These are phyloP conservation scores for Trichophyton verrucosum DNA, from an alignment of 2,329 filamentous ascomycete species.

Conservation along the genomic window DNA sequence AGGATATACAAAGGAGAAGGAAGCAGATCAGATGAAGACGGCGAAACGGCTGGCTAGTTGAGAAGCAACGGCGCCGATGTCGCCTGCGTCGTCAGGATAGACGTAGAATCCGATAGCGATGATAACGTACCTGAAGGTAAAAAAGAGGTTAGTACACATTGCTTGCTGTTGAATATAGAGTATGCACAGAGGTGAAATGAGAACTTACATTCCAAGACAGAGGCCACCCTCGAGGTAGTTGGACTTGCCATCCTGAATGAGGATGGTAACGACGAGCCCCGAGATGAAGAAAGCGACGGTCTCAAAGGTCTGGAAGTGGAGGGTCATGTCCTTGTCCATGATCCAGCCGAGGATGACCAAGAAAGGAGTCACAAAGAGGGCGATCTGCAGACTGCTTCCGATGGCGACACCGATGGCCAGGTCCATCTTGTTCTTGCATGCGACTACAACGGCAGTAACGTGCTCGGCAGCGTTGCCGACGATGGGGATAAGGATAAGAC, in stretches of 20 bases:
- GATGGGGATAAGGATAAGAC: slow-evolving; percentile 65
- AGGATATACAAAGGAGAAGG: not conserved
- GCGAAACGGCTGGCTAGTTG: not conserved
- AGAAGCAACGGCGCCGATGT: slow-evolving; percentile 8
- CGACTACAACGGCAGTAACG: slow-evolving; percentile 68
- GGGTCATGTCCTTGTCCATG: slow-evolving; percentile 57
- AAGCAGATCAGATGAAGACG: not conserved
- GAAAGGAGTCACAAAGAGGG: slow-evolving; percentile 66
- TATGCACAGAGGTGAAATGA: not conserved
- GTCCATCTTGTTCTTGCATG: slow-evolving; percentile 58
- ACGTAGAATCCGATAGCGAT: slow-evolving; percentile 39
- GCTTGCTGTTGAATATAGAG: not conserved
- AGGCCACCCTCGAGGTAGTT: slow-evolving; percentile 77
- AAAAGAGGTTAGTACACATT: slow-evolving; percentile 7
- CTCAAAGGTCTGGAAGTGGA: slow-evolving; percentile 71
- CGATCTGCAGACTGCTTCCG: slow-evolving; percentile 71
- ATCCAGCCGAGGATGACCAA: slow-evolving; percentile 72
- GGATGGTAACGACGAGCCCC: slow-evolving; percentile 58
- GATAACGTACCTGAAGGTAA: slow-evolving; percentile 27
- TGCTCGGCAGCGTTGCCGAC: slow-evolving; percentile 72
- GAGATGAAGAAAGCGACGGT: slow-evolving; percentile 66
- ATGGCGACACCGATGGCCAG: slow-evolving; percentile 67
- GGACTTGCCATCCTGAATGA: slow-evolving; percentile 68
- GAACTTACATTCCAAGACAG: slow-evolving; percentile 44
- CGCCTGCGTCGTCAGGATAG: slow-evolving; percentile 31